Evolutionary conservation across 192 early-diverging fungal genomes (phyloP).

Genomic region (Coemansia sp.): DNA sequence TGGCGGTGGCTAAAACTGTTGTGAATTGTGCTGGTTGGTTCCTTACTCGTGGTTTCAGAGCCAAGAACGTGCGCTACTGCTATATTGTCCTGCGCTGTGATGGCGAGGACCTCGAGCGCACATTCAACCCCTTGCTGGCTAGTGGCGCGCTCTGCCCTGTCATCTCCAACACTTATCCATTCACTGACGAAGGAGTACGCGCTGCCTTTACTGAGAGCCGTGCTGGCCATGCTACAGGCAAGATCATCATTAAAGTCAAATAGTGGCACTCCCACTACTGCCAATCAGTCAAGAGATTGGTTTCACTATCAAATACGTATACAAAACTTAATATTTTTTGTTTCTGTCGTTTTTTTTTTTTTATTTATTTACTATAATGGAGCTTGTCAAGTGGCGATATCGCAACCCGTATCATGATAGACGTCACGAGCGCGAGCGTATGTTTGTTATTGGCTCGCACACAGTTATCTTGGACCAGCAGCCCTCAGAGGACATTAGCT

Average conservation of each 20-base stretch:
- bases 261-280: neutral
- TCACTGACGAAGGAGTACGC: slow-evolving; percentile 41
- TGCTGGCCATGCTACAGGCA: slow-evolving; percentile 59
- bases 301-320: too few species aligned
- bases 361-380: neutral
- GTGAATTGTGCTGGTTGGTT: slow-evolving; percentile 16
- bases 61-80: slow-evolving; percentile 27
- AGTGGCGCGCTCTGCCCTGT: slow-evolving; percentile 35
- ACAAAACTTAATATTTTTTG: too few species aligned
- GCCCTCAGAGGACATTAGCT: slow-evolving; percentile 11
- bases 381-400: neutral
- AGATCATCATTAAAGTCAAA: slow-evolving; percentile 56
- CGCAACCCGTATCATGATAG: slow-evolving; percentile 21
- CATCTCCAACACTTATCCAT: slow-evolving; percentile 51
- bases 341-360: too few species aligned
- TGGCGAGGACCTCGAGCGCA: slow-evolving; percentile 41
- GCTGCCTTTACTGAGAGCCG: slow-evolving; percentile 46
- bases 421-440: slow-evolving; percentile 5
- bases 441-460: slow-evolving; percentile 35
- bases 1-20: slow-evolving; percentile 15
- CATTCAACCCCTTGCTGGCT: slow-evolving; percentile 52
- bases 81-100: slow-evolving; percentile 27
- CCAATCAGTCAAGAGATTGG: neutral
- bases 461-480: slow-evolving; percentile 17
- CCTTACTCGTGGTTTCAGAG: slow-evolving; percentile 28